Evolutionary conservation across 805 yeast species (phyloP).

Genomic region (Monosporozyma solicola): DNA sequence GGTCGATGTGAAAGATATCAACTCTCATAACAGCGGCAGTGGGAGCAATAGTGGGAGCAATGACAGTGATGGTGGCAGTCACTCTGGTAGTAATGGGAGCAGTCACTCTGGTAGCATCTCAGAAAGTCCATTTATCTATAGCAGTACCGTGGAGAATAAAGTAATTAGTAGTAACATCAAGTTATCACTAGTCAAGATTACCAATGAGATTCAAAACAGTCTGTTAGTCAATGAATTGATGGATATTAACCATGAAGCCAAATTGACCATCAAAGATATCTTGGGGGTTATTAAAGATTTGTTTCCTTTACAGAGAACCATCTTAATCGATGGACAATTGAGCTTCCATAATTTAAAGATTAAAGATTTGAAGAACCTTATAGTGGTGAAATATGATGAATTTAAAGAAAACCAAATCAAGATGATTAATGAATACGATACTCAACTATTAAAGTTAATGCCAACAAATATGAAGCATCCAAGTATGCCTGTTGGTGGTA

Average conservation of each 20-base stretch:
- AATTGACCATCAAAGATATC: constrained; percentile 26
- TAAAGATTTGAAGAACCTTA: constrained; percentile 11
- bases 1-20: constrained; percentile 3
- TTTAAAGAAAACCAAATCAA: constrained; percentile 11
- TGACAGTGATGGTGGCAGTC: neutral
- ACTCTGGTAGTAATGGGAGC: neutral
- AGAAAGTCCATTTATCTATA: neutral
- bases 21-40: neutral
- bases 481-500: neutral
- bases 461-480: neutral
- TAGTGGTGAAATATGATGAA: constrained; percentile 13
- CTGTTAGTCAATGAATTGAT: constrained; percentile 16
- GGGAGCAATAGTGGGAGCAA: neutral
- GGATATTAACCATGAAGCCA: constrained; percentile 10
- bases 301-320: constrained; percentile 24
- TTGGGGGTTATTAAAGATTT: constrained; percentile 20
- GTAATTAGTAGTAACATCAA: constrained; percentile 14
- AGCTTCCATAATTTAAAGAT: constrained; percentile 26
- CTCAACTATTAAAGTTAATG: constrained; percentile 9
- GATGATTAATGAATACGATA: constrained; percentile 14
- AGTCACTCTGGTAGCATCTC: neutral
- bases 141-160: constrained; percentile 1
- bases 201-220: constrained; percentile 28
- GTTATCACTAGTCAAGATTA: constrained; percentile 26
- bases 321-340: constrained; percentile 27